Percentiles rank a stretch among this genome's conserved stretches.
Evolutionary conservation across 1,139 yeast genomes (phyloP).

Genomic region (Hanseniaspora uvarum): DNA sequence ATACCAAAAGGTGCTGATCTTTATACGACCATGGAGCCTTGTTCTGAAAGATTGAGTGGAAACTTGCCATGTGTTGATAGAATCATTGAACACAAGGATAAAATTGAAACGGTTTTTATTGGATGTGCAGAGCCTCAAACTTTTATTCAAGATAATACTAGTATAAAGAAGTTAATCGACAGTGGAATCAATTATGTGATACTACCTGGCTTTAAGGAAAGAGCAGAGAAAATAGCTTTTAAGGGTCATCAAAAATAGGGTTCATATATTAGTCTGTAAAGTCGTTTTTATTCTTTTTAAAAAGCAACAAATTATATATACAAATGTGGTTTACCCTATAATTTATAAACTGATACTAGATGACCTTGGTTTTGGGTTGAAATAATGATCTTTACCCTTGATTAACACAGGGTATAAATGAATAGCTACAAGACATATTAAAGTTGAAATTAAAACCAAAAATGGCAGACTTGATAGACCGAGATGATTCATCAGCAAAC

Average conservation of each 20-base stretch:
- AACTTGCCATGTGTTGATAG: constrained; percentile 81
- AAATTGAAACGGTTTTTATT: constrained; percentile 67
- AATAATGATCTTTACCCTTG: not conserved
- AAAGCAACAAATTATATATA: too few species aligned
- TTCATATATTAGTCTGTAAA: not conserved
- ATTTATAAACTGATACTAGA: not conserved
- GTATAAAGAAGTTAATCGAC: constrained; percentile 43
- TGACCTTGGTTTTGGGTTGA: not conserved
- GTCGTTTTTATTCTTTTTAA: too few species aligned
- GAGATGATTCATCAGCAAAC: constrained; percentile 1
- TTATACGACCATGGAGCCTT: constrained; percentile 97
- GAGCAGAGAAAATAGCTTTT: constrained; percentile 60
- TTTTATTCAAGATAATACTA: constrained; percentile 69
- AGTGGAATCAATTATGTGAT: constrained; percentile 63
- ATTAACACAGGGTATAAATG: not conserved
- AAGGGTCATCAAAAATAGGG: constrained; percentile 46
- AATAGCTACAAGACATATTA: not conserved
- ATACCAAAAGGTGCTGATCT: constrained; percentile 72
- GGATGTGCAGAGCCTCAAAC: constrained; percentile 88
- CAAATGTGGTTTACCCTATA: too few species aligned
- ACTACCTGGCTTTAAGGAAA: constrained; percentile 76
- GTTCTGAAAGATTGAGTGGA: constrained; percentile 81
- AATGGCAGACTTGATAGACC: constrained; percentile 3
- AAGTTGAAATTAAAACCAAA: not conserved
- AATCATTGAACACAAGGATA: constrained; percentile 43